Percentiles rank a stretch among this genome's conserved stretches.
phyloP scores from a whole-genome alignment of 805 yeast species.

The Wickerhamiella sergipiensis region DNA sequence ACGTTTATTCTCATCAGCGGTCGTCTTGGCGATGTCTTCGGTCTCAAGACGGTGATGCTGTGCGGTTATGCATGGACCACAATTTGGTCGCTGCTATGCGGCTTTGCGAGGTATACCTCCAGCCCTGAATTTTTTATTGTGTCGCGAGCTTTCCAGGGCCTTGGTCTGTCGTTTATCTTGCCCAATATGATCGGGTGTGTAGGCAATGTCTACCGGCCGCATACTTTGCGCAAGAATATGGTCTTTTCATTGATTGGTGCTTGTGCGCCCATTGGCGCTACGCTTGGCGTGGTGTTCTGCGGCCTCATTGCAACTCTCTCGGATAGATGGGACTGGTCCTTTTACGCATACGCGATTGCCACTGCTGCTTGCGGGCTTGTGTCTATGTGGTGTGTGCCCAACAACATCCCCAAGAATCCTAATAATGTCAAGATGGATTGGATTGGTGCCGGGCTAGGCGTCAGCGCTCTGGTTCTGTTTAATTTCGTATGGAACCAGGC shows the following conservation, averaged over 20 bases:
- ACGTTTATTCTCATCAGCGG: slow-evolving; percentile 61
- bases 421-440: slow-evolving; percentile 33
- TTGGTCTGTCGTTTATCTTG: slow-evolving; percentile 44
- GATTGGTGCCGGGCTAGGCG: slow-evolving; percentile 42
- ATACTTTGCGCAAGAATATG: slow-evolving; percentile 32
- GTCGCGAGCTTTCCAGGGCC: slow-evolving; percentile 53
- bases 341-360: slow-evolving; percentile 32
- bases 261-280: slow-evolving; percentile 50
- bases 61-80: slow-evolving; percentile 43
- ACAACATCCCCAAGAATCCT: slow-evolving; percentile 10
- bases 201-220: slow-evolving; percentile 24
- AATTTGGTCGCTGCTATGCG: slow-evolving; percentile 48
- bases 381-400: slow-evolving; percentile 11
- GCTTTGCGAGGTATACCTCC: slow-evolving; percentile 37
- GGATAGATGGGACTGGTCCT: slow-evolving; percentile 22
- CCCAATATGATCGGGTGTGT: slow-evolving; percentile 50
- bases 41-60: slow-evolving; percentile 39
- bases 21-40: slow-evolving; percentile 57
- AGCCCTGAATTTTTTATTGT: slow-evolving; percentile 19
- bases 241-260: slow-evolving; percentile 47
- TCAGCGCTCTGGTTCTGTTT: slow-evolving; percentile 45
- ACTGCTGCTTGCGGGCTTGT: slow-evolving; percentile 4
- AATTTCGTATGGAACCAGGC: slow-evolving; percentile 68
- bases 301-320: slow-evolving; percentile 15
- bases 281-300: slow-evolving; percentile 37